phyloP scores from a whole-genome alignment of 768 basidiomycete species.

The Grammothele lineata region DNA sequence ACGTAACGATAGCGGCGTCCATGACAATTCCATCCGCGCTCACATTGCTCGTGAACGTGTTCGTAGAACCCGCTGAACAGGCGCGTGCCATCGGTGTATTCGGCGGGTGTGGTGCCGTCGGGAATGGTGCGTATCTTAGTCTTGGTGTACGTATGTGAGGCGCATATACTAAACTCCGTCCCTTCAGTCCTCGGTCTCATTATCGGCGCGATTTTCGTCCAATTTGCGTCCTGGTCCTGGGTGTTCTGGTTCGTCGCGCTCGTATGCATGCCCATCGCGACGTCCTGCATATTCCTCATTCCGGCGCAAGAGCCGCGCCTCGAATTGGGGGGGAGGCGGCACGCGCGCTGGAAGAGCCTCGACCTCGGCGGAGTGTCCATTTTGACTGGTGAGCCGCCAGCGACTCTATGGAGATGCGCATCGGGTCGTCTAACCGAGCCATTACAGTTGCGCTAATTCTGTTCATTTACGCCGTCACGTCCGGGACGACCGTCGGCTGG shows the following conservation, averaged over 20 bases:
- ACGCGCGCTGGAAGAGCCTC: slow-evolving; percentile 25
- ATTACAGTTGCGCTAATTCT: slow-evolving; percentile 28
- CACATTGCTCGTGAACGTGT: slow-evolving; percentile 42
- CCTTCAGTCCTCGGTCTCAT: slow-evolving; percentile 28
- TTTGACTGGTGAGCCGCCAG: slow-evolving; percentile 23
- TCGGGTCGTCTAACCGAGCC: background rate
- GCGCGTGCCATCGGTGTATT: slow-evolving; percentile 40
- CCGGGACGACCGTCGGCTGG: slow-evolving; percentile 41
- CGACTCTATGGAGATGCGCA: background rate
- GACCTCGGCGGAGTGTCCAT: slow-evolving; percentile 34
- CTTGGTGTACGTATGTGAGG: background rate
- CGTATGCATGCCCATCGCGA: slow-evolving; percentile 30
- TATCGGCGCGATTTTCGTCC: slow-evolving; percentile 35
- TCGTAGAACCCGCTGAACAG: slow-evolving; percentile 40
- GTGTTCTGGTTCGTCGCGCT: slow-evolving; percentile 44
- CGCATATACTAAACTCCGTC: background rate
- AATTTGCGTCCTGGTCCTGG: slow-evolving; percentile 37
- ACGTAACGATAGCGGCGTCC: slow-evolving; percentile 35
- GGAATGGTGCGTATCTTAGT: slow-evolving; percentile 30
- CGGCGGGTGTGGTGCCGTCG: slow-evolving; percentile 41
- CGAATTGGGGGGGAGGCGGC: background rate
- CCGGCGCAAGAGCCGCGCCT: slow-evolving; percentile 21
- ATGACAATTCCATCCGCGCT: slow-evolving; percentile 41
- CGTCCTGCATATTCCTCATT: slow-evolving; percentile 28
- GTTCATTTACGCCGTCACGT: slow-evolving; percentile 34